Conservation (phyloP, 352 stramenopile genomes). For the Phytophthora ramorum region DNA sequence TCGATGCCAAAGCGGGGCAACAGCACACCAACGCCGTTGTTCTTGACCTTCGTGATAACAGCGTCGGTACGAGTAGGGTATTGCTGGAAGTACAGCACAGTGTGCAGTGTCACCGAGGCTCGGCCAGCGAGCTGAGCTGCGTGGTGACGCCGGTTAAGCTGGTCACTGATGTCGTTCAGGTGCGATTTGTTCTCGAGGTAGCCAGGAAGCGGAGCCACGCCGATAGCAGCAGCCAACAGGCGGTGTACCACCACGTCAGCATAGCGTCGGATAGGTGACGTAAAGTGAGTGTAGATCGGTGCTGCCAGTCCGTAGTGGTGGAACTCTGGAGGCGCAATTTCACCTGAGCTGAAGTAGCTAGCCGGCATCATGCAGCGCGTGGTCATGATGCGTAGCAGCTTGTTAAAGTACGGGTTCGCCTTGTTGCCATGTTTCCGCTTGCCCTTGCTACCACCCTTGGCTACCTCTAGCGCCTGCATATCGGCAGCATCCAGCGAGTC, state of each 20-base stretch:
- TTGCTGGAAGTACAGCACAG: constrained; percentile 97
- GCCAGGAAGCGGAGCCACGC: constrained; percentile 94
- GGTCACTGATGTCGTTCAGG: constrained; percentile 95
- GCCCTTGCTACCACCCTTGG: constrained; percentile 12
- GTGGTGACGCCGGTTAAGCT: constrained; percentile 97
- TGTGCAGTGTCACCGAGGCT: constrained; percentile 97
- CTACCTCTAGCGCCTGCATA: constrained; percentile 40
- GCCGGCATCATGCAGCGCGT: constrained; percentile 99
- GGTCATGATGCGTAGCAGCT: constrained; percentile 96
- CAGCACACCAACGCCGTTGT: constrained; percentile 95
- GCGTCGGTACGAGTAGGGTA: constrained; percentile 86
- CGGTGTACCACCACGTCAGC: constrained; percentile 99
- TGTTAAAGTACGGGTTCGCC: constrained; percentile 98
- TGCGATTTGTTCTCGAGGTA: constrained; percentile 95
- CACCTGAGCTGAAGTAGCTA: constrained; percentile 98
- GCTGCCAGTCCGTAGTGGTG: constrained; percentile 99
- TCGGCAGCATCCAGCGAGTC: constrained; percentile 85
- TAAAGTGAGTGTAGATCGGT: constrained; percentile 99
- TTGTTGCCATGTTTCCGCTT: constrained; percentile 47
- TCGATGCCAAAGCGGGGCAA: constrained; percentile 99
- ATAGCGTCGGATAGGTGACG: constrained; percentile 98
- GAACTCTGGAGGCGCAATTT: constrained; percentile 95
- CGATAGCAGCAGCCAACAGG: constrained; percentile 96
- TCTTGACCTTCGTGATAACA: constrained; percentile 96
- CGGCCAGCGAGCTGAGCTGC: constrained; percentile 96